Evolutionary conservation across 2,329 filamentous ascomycete genomes (phyloP), one percentile per base, ranked within the genome.

Genomic region (Alternaria arbusti): DNA sequence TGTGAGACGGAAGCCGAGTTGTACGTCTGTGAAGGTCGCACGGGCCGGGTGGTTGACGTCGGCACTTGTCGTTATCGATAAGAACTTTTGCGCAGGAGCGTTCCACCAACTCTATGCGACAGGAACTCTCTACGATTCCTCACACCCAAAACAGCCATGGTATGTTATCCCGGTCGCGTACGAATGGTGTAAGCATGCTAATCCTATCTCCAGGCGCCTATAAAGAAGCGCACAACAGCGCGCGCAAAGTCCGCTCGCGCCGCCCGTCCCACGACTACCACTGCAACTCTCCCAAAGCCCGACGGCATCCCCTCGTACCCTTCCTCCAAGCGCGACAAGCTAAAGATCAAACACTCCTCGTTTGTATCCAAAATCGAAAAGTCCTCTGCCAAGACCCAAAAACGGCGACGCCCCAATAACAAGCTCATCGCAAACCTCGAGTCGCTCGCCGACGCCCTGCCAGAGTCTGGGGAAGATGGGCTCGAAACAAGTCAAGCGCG

Each of bases 251-350:
- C 69, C 3, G 67, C 76, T 20, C 72, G 74, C 56, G 68, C 68
- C 26, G 60, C 66, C 12, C 74, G 74, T 25, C 70, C 74, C 11
- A 59, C 63, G 13, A 55, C 64, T 8, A 59, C 63, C 23, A 55
- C 64, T 5, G 64, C 72, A n/a, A 54, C 58, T 44, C 65, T 73
- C 7, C 65, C 70, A 46, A 63, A 58, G 36, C 64, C 72, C 46
- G 74, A 75, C 49, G 74, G 75, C 51, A 84, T 67, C 57, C 13
- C 57, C 55, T 47, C 86, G 13, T 94, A 95, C 80, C 83, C 89
- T 64, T 86, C 89, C 58, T 89, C 86, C 67, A 98, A 97, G 81
- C 90, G 88, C 76, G 92, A 96, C 83, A 97, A 95, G 83, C 91
- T 90, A 23, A 83, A 86, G 32, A 92, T 96, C 72, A 94, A 94